Base-by-base conservation (phyloP, 1,284 basidiomycete genomes). In the Leccinum pallidistipes region DNA sequence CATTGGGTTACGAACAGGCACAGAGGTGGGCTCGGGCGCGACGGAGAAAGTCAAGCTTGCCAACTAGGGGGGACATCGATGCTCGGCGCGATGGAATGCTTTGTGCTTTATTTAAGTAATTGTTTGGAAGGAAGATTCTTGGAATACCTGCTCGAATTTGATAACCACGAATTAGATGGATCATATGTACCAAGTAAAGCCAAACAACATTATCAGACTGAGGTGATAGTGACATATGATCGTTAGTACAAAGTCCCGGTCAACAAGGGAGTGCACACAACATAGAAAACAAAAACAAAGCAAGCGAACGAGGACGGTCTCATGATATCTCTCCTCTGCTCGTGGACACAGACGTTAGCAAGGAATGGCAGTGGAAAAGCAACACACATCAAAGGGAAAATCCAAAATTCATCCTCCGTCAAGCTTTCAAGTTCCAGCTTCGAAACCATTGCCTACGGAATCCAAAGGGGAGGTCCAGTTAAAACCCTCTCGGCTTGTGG, bases 191-290 rank as follows among this genome's bases (percentile, higher is more conserved):
- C 12, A 32, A 34, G 38, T 38, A 16, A 38, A 38, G 1, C 14
- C 14, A 38, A 14, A 36, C 14, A 36, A 12, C 36, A 14, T 14
- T 14, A 38, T 38, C 36, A 38, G 36, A 12, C 36, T 12, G 12
- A 36, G 10, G 11, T 32, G 32, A 32, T 32, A 21, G 32, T 32
- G 32, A 32, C 32, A 32, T 32, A 32, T 32, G 11, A 38, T 38
- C 14, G 14, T 11, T n/a, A n/a, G n/a, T n/a, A n/a, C n/a, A n/a
- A 62, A 56, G 18, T 45, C 24, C 56, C 34, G 5, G 36, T 38
- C 57, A 34, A 71, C 61, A 70, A 34, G 32, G 7, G 24, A 10
- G 38, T n/a, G 9, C n/a, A 40, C n/a, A 2, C 38, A n/a, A 40
- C 2, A 40, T 40, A 40, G 38, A 40, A n/a, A 40, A 32, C 32